These are phyloP conservation scores for Akanthomyces muscarius DNA, from an alignment of 2,329 filamentous ascomycete genomes.

Conservation along the genomic window DNA sequence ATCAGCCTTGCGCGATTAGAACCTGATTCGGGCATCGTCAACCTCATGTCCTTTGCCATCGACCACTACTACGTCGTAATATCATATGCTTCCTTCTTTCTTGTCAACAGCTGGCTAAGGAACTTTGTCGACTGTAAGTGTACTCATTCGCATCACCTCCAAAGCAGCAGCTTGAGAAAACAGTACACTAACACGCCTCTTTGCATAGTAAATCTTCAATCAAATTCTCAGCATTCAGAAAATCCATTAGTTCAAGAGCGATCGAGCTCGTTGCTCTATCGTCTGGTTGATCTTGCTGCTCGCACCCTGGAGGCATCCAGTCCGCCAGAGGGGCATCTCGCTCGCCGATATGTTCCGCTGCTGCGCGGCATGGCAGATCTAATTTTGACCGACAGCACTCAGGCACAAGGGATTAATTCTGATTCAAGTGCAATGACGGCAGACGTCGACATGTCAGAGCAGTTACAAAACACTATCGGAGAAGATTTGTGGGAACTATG, in stretches of 20 bases:
- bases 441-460: neutral
- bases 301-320: slow-evolving; percentile 3
- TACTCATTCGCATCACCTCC: neutral
- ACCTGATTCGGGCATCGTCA: neutral
- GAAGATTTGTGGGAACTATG: slow-evolving; percentile 5
- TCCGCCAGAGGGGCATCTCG: slow-evolving; percentile 3
- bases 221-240: neutral
- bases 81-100: neutral
- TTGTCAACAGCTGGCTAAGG: slow-evolving; percentile 7
- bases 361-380: slow-evolving; percentile 5
- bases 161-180: neutral
- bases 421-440: neutral
- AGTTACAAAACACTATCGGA: neutral
- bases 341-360: slow-evolving; percentile 1
- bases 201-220: neutral
- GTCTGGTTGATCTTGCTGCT: neutral
- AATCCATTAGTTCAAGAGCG: neutral
- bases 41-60: neutral
- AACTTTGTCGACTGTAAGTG: neutral
- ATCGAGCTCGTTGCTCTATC: neutral
- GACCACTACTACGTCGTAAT: slow-evolving; percentile 1
- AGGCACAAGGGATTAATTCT: neutral
- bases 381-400: neutral
- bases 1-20: neutral
- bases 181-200: neutral